Percentiles rank a stretch among this genome's conserved stretches.
phyloP scores from a whole-genome alignment of 169 alveolate species.

The Amoebophrya sp. region DNA sequence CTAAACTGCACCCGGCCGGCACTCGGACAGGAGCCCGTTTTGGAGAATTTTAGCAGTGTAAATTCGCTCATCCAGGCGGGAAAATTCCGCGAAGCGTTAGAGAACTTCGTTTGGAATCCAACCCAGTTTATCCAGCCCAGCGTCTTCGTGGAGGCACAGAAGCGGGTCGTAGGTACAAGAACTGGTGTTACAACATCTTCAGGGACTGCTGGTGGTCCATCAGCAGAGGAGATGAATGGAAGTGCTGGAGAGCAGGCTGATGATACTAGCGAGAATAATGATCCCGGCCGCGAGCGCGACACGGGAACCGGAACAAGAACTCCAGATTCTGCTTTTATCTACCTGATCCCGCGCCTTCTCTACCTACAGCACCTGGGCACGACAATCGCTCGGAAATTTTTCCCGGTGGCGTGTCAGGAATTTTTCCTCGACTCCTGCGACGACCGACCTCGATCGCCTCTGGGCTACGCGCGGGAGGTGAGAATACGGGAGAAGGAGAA shows the following conservation, averaged over 20 bases:
- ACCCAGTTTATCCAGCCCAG: background rate
- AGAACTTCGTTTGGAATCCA: background rate
- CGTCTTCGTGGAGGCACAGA: background rate
- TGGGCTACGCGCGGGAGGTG: background rate
- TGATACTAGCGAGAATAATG: background rate
- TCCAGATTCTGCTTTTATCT: background rate
- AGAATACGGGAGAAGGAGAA: background rate
- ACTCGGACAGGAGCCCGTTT: too few species aligned
- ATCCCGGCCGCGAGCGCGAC: background rate
- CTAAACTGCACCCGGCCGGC: too few species aligned
- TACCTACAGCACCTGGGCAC: background rate
- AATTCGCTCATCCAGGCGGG: background rate
- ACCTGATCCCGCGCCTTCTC: background rate
- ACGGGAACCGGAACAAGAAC: too few species aligned
- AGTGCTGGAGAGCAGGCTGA: background rate
- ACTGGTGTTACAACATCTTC: too few species aligned
- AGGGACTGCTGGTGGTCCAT: too few species aligned
- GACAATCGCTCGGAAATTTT: background rate
- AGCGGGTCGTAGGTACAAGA: background rate
- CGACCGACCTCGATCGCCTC: background rate
- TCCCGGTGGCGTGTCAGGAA: background rate
- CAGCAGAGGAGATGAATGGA: background rate
- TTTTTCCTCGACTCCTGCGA: constrained; percentile 15
- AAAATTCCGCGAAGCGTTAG: background rate
- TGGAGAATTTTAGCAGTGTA: too few species aligned